Percentiles rank a stretch among this genome's conserved stretches.
These are phyloP conservation scores for Camellia japonica DNA, from an alignment of 148 eudicot species.

Conservation along the genomic window DNA sequence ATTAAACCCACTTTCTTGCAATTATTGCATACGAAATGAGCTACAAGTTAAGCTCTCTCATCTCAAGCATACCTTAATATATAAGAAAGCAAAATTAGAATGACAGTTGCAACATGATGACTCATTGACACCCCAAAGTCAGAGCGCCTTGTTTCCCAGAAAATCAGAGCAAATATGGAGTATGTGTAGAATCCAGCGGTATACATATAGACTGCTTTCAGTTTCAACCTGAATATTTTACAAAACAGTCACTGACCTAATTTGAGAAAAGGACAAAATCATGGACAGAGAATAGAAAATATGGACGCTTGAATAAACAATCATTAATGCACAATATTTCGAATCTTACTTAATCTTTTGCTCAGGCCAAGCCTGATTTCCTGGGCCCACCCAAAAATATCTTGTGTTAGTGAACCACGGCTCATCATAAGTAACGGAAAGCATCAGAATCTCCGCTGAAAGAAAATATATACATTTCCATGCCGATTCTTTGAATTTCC, in stretches of 20 bases:
- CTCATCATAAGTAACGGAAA: slow-evolving; percentile 72
- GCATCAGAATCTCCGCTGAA: slow-evolving; percentile 80
- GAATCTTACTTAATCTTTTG: slow-evolving; percentile 61
- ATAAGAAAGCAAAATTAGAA: slow-evolving; percentile 75
- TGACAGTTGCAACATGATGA: slow-evolving; percentile 78
- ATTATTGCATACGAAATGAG: background rate
- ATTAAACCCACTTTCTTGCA: background rate
- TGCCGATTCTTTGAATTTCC: slow-evolving; percentile 87
- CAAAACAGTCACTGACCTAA: slow-evolving; percentile 4
- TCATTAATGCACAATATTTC: background rate
- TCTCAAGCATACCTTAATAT: slow-evolving; percentile 46
- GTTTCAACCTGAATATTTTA: slow-evolving; percentile 55
- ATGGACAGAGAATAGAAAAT: background rate
- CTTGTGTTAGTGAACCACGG: slow-evolving; percentile 79
- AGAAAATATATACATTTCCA: slow-evolving; percentile 90
- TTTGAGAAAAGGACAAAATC: background rate
- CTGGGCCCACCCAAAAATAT: slow-evolving; percentile 83
- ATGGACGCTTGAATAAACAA: background rate
- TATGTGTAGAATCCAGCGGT: slow-evolving; percentile 82
- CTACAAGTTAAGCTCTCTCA: background rate
- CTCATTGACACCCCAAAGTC: slow-evolving; percentile 97
- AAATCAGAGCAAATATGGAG: slow-evolving; percentile 85
- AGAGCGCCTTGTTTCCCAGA: slow-evolving; percentile 95
- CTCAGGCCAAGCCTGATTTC: slow-evolving; percentile 88
- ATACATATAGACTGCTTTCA: slow-evolving; percentile 82